A percentile compares a stretch with the other conserved stretches of the same genome.
phyloP scores from a whole-genome alignment of 2,329 filamentous ascomycete species.

The Fusarium sp. region DNA sequence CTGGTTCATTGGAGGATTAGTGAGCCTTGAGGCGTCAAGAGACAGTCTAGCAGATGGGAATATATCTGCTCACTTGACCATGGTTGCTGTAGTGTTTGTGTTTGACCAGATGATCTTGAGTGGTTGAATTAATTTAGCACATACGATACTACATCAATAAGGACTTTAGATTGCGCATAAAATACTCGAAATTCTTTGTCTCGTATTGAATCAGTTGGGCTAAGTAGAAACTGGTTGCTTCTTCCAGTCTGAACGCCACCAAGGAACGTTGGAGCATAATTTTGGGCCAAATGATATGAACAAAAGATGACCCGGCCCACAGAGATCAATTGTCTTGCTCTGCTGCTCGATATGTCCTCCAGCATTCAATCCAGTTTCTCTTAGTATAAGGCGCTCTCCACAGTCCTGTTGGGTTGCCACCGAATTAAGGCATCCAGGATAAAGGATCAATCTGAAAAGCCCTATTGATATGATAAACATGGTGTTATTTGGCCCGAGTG shows the following conservation, averaged over 20 bases:
- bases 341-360: no score
- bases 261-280: background rate
- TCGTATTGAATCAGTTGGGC: background rate
- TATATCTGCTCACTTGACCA: background rate
- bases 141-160: background rate
- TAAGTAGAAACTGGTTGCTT: background rate
- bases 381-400: no score
- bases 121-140: background rate
- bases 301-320: background rate
- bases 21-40: background rate
- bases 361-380: no score
- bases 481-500: no score
- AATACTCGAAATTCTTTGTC: background rate
- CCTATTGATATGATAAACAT: no score
- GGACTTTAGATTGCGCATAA: accelerated
- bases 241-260: background rate
- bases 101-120: background rate
- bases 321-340: no score
- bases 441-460: no score
- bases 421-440: no score
- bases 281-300: background rate
- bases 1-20: background rate
- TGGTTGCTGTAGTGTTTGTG: background rate
- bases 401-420: no score
- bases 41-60: background rate